Evolutionary conservation across 2,329 filamentous ascomycete species (phyloP).

Genomic region (Colletotrichum sp.): DNA sequence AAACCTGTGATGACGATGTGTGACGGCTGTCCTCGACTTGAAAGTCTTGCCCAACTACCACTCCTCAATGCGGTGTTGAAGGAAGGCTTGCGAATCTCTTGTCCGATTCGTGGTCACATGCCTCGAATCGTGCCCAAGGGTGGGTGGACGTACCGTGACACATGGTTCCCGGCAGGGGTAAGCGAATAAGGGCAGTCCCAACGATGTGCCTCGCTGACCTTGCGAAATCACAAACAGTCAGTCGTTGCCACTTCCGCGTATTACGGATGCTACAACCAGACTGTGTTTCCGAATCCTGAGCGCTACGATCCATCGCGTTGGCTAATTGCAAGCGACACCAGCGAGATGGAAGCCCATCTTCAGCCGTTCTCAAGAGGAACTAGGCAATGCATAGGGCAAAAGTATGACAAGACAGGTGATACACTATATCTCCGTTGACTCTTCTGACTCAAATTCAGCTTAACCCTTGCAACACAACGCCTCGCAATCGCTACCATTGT

Average conservation of each 20-base stretch:
- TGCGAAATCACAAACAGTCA: neutral
- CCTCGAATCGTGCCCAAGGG: neutral
- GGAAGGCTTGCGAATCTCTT: conserved; percentile 12
- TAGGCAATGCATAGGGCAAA: conserved; percentile 12
- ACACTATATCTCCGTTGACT: neutral
- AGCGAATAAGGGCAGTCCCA: neutral
- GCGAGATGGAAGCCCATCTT: neutral
- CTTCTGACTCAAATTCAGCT: too few species aligned
- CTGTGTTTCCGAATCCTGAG: neutral
- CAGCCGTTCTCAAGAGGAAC: conserved; percentile 7
- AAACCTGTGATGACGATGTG: neutral
- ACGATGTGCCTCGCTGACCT: too few species aligned
- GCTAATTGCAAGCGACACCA: neutral
- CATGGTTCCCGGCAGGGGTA: conserved; percentile 3
- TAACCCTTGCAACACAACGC: neutral
- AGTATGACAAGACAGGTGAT: neutral
- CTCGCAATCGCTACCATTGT: neutral
- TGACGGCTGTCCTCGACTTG: neutral
- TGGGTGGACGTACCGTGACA: neutral
- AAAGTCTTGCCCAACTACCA: neutral
- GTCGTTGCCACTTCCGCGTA: neutral
- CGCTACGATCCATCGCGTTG: neutral
- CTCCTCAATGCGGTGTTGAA: conserved; percentile 7
- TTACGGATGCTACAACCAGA: neutral
- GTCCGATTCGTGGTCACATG: conserved; percentile 9